Evolutionary conservation across 768 basidiomycete genomes (phyloP), one percentile per base, ranked within the genome.

Genomic region (Lactifluus volemus): DNA sequence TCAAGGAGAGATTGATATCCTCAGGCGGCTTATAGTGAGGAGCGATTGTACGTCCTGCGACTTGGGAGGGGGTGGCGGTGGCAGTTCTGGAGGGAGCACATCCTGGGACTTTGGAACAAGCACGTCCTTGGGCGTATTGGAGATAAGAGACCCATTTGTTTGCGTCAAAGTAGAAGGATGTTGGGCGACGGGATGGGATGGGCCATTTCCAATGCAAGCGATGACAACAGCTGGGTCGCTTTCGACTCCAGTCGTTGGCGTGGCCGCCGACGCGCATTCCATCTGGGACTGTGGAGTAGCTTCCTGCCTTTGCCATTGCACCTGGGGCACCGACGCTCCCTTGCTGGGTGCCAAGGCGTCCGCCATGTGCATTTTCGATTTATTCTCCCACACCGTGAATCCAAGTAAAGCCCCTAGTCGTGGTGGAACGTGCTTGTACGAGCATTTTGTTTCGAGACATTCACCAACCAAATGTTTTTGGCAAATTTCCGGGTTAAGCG

Each of bases 1-100:
- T 76, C 7, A 87, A 68, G 0, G 70, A 75, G 12, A 78, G 55
- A 0, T 65, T 55, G 2, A 73, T 44, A 11, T 53, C 59, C 0
- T 65, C 63, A 30, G n/a, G 7, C 2, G 50, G 38, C 15, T 12
- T n/a, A 57, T 15, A 11, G 8, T 30, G 30, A 29, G 19, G 8
- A 2, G 47, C 4, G 14, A 53, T 11, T 11, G 12, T 39, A 25
- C 55, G 44, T 63, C 52, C 30, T 44, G 39, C 19, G 32, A 34
- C 6, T 34, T 9, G 32, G 32, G 32, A 34, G 32, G 32, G 32
- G 32, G 4, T 32, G 32, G 32, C 9, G 32, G 9, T 34, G 32
- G 9, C 32, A 25, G 25, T 25, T 25, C 25, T 25, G 25, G 25
- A 25, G 25, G 25, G 25, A 25, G 25, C 25, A 34, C 4, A 34